A percentile compares a stretch with the other conserved stretches of the same genome.
These are phyloP conservation scores for Rutstroemia sp. DNA, from an alignment of 2,329 filamentous ascomycete species.

Conservation along the genomic window DNA sequence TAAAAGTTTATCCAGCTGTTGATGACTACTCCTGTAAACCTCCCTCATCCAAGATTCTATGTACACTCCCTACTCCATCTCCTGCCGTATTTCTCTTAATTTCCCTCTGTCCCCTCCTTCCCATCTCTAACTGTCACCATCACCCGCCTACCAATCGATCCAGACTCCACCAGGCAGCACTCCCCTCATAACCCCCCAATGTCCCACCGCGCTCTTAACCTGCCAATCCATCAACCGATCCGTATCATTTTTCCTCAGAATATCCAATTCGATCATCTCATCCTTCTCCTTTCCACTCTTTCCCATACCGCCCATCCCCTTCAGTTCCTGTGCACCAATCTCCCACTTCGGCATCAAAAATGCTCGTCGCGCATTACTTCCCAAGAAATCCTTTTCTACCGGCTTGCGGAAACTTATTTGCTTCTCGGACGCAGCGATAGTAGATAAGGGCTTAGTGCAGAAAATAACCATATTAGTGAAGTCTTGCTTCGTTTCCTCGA, in stretches of 20 bases:
- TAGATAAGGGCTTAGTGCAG: slow-evolving; percentile 50
- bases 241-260: slow-evolving; percentile 58
- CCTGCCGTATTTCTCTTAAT: background rate
- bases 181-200: slow-evolving; percentile 87
- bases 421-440: too few species aligned
- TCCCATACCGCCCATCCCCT: slow-evolving; percentile 4
- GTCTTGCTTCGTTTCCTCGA: slow-evolving; percentile 48
- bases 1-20: too few species aligned
- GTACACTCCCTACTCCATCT: too few species aligned
- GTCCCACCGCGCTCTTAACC: slow-evolving; percentile 66
- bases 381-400: slow-evolving; percentile 57
- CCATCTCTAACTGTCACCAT: too few species aligned
- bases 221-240: slow-evolving; percentile 64
- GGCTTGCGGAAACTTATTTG: slow-evolving; percentile 48
- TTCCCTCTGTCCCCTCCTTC: background rate
- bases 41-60: too few species aligned
- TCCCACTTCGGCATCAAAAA: slow-evolving; percentile 70
- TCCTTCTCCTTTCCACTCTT: slow-evolving; percentile 31
- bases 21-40: too few species aligned
- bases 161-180: slow-evolving; percentile 74
- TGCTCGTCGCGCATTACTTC: slow-evolving; percentile 59
- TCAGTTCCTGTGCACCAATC: slow-evolving; percentile 35
- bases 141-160: slow-evolving; percentile 67
- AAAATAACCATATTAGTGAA: slow-evolving; percentile 98
- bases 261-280: slow-evolving; percentile 32